A percentile compares a stretch with the other conserved stretches of the same genome.
Conservation (phyloP, 805 yeast genomes). For the Ogataea ramenticola region DNA sequence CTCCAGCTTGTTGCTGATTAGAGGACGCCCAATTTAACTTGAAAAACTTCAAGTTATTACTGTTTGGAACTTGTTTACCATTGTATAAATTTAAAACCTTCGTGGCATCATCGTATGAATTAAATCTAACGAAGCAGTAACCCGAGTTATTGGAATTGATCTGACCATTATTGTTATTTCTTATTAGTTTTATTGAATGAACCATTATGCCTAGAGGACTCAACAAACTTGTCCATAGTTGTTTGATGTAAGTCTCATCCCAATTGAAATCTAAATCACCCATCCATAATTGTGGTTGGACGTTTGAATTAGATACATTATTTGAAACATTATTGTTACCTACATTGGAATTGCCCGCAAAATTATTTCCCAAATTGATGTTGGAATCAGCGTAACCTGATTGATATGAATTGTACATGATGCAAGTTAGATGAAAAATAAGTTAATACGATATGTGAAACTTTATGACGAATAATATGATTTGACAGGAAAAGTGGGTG, state of each 20-base stretch:
- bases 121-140: conserved; percentile 78
- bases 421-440: neutral
- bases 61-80: conserved; percentile 66
- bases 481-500: too few species aligned
- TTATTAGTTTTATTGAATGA: conserved; percentile 57
- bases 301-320: conserved; percentile 7
- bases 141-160: conserved; percentile 45
- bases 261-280: conserved; percentile 84
- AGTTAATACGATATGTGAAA: too few species aligned
- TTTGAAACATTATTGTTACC: conserved; percentile 1
- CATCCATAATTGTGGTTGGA: conserved; percentile 62
- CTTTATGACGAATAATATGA: too few species aligned
- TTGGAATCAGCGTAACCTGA: neutral
- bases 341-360: conserved; percentile 5
- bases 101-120: conserved; percentile 50
- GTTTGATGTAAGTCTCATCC: conserved; percentile 62
- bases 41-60: conserved; percentile 42
- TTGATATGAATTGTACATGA: neutral
- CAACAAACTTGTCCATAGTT: conserved; percentile 51
- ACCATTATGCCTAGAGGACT: conserved; percentile 51
- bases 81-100: conserved; percentile 55
- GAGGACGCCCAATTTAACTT: conserved; percentile 71
- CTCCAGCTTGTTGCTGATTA: conserved; percentile 1
- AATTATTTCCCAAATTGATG: conserved; percentile 2
- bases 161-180: conserved; percentile 40